phyloP scores from a whole-genome alignment of 2,329 filamentous ascomycete genomes.

The Dothidotthia symphoricarpi region DNA sequence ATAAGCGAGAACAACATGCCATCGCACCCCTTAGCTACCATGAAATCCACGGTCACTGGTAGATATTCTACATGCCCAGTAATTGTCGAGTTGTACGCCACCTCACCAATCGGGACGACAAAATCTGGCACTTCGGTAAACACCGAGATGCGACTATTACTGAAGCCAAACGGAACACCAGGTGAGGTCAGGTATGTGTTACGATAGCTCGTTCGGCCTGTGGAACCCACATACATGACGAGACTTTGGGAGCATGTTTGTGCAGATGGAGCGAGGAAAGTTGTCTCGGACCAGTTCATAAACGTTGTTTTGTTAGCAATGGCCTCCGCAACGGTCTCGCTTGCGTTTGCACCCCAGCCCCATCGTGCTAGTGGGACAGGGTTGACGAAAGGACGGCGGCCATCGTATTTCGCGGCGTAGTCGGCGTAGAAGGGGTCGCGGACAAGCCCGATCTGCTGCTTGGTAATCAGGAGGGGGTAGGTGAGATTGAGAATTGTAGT shows the following conservation, averaged over 20 bases:
- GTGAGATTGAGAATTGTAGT: conserved; percentile 44
- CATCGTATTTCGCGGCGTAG: conserved; percentile 49
- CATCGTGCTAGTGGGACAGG: conserved; percentile 51
- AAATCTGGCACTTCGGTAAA: conserved; percentile 51
- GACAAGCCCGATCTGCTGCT: conserved; percentile 49
- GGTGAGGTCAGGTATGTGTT: conserved; percentile 49
- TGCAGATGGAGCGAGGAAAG: conserved; percentile 45
- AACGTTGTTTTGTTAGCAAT: conserved; percentile 53
- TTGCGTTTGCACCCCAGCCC: conserved; percentile 47
- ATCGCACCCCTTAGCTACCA: conserved; percentile 62
- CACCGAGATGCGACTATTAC: conserved; percentile 48
- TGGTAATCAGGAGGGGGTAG: conserved; percentile 49
- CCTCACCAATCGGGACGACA: conserved; percentile 47
- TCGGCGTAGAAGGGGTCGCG: conserved; percentile 52
- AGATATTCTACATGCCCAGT: conserved; percentile 52
- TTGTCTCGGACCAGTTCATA: conserved; percentile 49
- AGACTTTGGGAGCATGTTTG: conserved; percentile 52
- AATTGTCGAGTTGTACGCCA: conserved; percentile 49
- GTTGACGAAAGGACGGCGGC: conserved; percentile 51
- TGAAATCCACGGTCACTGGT: conserved; percentile 58
- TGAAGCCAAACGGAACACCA: conserved; percentile 50
- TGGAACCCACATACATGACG: conserved; percentile 49
- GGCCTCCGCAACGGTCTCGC: conserved; percentile 44
- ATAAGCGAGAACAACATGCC: conserved; percentile 57
- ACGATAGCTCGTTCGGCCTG: conserved; percentile 43